phyloP scores from a whole-genome alignment of 768 basidiomycete genomes.

The Dendrothele bispora region DNA sequence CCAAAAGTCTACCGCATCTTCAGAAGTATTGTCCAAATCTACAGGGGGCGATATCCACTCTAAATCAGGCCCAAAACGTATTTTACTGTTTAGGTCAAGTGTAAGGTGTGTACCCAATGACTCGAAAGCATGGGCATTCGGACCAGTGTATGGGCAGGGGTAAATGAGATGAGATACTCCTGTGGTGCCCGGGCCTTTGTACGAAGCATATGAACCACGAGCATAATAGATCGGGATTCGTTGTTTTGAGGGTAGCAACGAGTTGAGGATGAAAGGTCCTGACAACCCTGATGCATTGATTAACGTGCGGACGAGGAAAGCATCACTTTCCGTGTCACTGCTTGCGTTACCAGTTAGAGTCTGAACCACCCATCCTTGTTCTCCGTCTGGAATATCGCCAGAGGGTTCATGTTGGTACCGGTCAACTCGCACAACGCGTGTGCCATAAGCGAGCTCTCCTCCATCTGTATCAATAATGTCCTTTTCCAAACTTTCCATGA shows the following conservation, averaged over 20 bases:
- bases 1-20: constrained; percentile 77
- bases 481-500: constrained; percentile 82
- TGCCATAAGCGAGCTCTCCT: constrained; percentile 74
- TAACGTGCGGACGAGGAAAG: constrained; percentile 70
- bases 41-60: constrained; percentile 74
- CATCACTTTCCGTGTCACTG: constrained; percentile 46
- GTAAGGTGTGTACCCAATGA: constrained; percentile 93
- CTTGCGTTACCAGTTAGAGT: constrained; percentile 52
- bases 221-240: constrained; percentile 79
- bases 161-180: constrained; percentile 81
- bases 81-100: constrained; percentile 78
- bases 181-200: constrained; percentile 74
- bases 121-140: constrained; percentile 65
- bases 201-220: constrained; percentile 85
- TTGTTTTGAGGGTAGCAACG: constrained; percentile 53
- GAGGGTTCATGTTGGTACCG: constrained; percentile 35
- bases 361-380: constrained; percentile 88
- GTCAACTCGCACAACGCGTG: constrained; percentile 86
- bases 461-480: constrained; percentile 73
- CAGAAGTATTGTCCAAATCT: constrained; percentile 27
- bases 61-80: constrained; percentile 92
- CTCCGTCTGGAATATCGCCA: constrained; percentile 28
- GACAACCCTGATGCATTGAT: constrained; percentile 85
- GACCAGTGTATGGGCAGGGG: constrained; percentile 76
- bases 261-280: constrained; percentile 68